Percentiles rank a stretch among this genome's conserved stretches.
phyloP scores from a whole-genome alignment of 495 filamentous ascomycete genomes.

The Hypoxylon trugodes region DNA sequence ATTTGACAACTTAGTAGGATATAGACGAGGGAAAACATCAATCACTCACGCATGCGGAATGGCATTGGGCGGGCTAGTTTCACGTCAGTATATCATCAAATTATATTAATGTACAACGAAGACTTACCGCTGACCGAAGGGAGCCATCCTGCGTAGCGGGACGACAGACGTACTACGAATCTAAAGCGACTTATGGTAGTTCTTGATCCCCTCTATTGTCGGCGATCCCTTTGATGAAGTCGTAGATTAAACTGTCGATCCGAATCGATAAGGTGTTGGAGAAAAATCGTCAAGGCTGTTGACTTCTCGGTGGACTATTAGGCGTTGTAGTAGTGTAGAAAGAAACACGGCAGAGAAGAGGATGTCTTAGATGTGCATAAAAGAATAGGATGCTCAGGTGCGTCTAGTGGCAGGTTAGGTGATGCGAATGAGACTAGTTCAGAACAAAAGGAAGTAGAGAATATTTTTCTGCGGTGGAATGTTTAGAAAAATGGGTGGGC shows the following conservation, averaged over 20 bases:
- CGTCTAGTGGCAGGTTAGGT: not conserved
- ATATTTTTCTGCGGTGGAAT: too few relatives aligned
- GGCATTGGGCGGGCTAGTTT: not conserved
- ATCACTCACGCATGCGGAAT: conserved; percentile 18
- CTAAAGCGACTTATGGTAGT: not conserved
- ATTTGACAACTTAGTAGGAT: conserved; percentile 5
- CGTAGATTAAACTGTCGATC: too few relatives aligned
- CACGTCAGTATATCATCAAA: not conserved
- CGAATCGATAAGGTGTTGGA: too few relatives aligned
- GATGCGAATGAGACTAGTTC: not conserved
- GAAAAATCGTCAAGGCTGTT: too few relatives aligned
- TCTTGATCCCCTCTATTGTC: not conserved
- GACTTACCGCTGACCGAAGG: not conserved
- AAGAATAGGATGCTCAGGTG: not conserved
- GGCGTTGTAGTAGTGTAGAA: too few relatives aligned
- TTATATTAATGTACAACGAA: not conserved
- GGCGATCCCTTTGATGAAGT: not conserved
- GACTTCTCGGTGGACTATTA: too few relatives aligned
- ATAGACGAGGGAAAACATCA: not conserved
- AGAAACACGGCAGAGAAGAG: too few relatives aligned
- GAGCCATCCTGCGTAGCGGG: not conserved
- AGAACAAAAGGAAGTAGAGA: too few relatives aligned
- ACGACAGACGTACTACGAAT: not conserved
- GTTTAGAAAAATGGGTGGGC: too few relatives aligned
- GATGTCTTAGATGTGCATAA: too few relatives aligned